These are phyloP conservation scores for Bryoerythrophyllum caledonicum DNA, from an alignment of 225 moss, liverwort and hornwort genomes.

Conservation along the genomic window DNA sequence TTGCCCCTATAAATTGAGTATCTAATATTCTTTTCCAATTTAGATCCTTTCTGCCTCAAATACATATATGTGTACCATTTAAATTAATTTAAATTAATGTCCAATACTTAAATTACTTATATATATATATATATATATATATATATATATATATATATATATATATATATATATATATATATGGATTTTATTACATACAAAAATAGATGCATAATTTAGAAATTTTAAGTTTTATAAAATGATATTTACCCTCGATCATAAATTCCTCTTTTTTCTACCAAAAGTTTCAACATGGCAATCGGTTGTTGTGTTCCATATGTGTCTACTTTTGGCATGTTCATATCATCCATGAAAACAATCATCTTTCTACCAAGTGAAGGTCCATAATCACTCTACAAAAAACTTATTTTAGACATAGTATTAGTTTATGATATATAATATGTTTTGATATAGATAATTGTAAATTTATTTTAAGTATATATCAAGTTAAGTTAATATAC, in stretches of 20 bases:
- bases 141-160: too few relatives aligned
- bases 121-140: too few relatives aligned
- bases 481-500: not conserved
- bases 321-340: slow-evolving; percentile 95
- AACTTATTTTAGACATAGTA: too few relatives aligned
- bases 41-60: slow-evolving; percentile 64
- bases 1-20: slow-evolving; percentile 74
- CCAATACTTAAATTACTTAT: not conserved
- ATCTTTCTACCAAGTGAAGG: slow-evolving; percentile 77
- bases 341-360: slow-evolving; percentile 92
- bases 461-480: not conserved
- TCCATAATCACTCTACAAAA: slow-evolving; percentile 71
- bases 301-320: slow-evolving; percentile 93
- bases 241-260: slow-evolving; percentile 74
- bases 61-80: not conserved
- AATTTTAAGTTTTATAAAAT: not conserved
- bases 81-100: not conserved
- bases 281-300: slow-evolving; percentile 86
- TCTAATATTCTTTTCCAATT: slow-evolving; percentile 92
- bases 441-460: not conserved
- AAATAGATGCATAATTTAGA: too few relatives aligned
- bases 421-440: not conserved
- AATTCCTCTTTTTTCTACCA: slow-evolving; percentile 79
- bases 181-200: too few relatives aligned
- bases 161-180: too few relatives aligned